Evolutionary conservation across 2,329 filamentous ascomycete species (phyloP).

Genomic region (Ceratocystiopsis brevicomis): DNA sequence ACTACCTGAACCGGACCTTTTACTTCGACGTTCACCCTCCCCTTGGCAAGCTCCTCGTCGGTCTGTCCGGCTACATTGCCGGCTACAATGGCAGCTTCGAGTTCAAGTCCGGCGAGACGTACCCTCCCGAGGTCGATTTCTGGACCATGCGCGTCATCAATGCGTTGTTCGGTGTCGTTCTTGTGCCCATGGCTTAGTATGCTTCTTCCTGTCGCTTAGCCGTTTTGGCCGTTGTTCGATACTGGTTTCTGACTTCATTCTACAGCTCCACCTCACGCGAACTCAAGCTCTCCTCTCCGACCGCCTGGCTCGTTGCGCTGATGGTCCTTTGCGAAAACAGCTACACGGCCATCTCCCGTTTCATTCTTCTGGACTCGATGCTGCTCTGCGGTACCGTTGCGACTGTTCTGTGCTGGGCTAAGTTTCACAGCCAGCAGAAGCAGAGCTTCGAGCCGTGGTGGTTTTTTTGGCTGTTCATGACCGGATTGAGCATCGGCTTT

Average conservation of each 20-base stretch:
- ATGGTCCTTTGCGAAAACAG: conserved; percentile 99
- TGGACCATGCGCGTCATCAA: conserved; percentile 99
- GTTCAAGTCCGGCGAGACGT: conserved; percentile 95
- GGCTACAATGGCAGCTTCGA: conserved; percentile 99
- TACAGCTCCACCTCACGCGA: conserved; percentile 64
- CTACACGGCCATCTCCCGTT: conserved; percentile 95
- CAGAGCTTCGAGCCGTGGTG: conserved; percentile 79
- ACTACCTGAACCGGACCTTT: conserved; percentile 98
- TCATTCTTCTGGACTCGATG: conserved; percentile 97
- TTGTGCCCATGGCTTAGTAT: conserved; percentile 71
- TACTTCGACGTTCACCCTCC: conserved; percentile 84
- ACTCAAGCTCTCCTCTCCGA: conserved; percentile 65
- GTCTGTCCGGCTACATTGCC: conserved; percentile 84
- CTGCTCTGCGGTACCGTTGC: conserved; percentile 96
- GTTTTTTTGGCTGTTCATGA: conserved; percentile 88
- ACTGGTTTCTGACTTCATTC: background rate
- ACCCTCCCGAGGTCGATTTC: conserved; percentile 85
- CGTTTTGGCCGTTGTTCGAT: no score
- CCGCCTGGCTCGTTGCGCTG: conserved; percentile 85
- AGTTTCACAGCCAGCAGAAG: conserved; percentile 77
- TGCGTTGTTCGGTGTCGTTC: conserved; percentile 79
- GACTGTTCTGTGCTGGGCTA: conserved; percentile 91
- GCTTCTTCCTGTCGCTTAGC: background rate
- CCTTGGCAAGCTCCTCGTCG: conserved; percentile 95
- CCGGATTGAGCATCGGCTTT: conserved; percentile 87